Evolutionary conservation across 306 rosid genomes (phyloP), one percentile per base, ranked within the genome.

Genomic region (Dicorynia guianensis): DNA sequence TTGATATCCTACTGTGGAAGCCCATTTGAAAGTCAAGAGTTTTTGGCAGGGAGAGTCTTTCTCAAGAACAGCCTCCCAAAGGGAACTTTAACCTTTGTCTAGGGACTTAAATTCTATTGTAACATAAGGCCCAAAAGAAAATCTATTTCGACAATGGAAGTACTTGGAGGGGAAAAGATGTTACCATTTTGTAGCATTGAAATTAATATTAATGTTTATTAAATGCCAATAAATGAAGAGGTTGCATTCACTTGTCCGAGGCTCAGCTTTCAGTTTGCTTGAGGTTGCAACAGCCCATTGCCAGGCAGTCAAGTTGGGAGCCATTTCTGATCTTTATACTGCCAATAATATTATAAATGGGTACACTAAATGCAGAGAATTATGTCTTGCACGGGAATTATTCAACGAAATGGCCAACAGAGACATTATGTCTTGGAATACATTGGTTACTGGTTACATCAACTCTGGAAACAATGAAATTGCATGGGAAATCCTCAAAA

Each of bases 341-440:
- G 74, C 93, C 79, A 93, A 93, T 81, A 85, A 88, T 61, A 84
- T 93, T 62, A 77, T 93, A 0, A 73, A 80, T 3, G 40, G 76
- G 0, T 89, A 91, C 3, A 10, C 74, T 0, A 87, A 80, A 86
- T 84, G 80, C 63, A 64, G 73, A 13, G 39, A 80, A 3, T 43
- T 89, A 8, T 19, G 49, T 17, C 15, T 56, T 46, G 93, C 97
- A 8, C 89, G 68, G 71, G 63, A 72, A 13, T 42, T 88, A 84
- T 93, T 93, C 64, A 89, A 85, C 11, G 87, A 76, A 82, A 89
- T 91, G 91, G 75, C 84, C 15, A 86, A 81, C 10, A 78, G 85
- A 78, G 96, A 93, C 65, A 72, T 84, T 0, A 93, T 91, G 35
- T 91, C 96, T 57, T 93, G 98, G 98, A 93, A 93, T 38, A 83